Evolutionary conservation across 805 yeast species (phyloP), one percentile per base, ranked within the genome.

Genomic region (Kluyveromyces lactis): DNA sequence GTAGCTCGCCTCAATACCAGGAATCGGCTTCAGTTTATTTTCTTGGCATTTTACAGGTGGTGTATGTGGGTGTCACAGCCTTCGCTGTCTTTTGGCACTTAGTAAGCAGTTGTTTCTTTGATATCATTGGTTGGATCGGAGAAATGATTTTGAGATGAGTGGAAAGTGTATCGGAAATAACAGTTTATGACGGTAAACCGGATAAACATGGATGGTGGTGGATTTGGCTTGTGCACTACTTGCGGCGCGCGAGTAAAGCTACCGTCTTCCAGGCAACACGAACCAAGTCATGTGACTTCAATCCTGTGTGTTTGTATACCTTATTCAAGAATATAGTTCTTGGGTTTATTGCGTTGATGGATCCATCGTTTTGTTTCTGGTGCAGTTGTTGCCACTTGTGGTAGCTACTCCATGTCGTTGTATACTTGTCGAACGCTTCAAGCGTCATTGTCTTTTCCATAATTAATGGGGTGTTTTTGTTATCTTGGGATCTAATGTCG

Each of bases 381-480:
- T 6, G 8, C 24, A 21, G 24, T 6, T 54, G 5, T n/a, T 18
- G 59, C 73, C 77, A 81, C 31, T 63, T 66, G 58, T 79, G 85
- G 55, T 72, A 75, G 2, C 84, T 72, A 51, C 92, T 81, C 71
- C 79, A 81, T 0, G 95, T 83, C n/a, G 65, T 59, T 18, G 81
- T 52, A 55, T 85, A 83, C 15, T 66, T 57, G 3, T 65, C 56
- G 47, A 71, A 77, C 4, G 66, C 75, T 4, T 48, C 55, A 26
- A 86, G 42, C 0, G 75, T 60, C 28, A 70, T 58, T 12, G 62
- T 53, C 40, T 62, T 57, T 36, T 64, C 65, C 35, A 68, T 59
- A 0, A 40, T 42, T 33, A 69, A 47, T 16, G 61, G 62, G 1
- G 51, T 46, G 1, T 44, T 45, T 6, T 33, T 28, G 27, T 30